Conservation (phyloP, 2,329 filamentous ascomycete species). For the Geosmithia putterillii region DNA sequence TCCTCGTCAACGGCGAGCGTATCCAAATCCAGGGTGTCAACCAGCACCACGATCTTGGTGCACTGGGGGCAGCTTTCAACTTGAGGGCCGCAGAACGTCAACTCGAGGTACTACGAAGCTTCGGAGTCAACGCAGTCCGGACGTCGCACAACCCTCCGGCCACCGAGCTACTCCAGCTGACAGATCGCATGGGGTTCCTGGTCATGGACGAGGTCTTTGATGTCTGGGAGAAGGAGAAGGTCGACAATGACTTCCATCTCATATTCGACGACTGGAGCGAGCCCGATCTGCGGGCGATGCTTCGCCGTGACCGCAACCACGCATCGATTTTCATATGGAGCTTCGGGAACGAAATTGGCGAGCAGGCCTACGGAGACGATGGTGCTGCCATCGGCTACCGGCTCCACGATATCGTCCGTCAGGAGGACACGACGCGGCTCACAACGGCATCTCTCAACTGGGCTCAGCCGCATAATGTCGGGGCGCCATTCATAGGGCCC, state of each 20-base stretch:
- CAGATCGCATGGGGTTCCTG: conserved; percentile 35
- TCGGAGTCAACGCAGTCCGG: conserved; percentile 36
- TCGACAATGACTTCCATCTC: conserved; percentile 32
- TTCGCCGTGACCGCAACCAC: conserved; percentile 43
- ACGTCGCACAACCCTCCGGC: conserved; percentile 41
- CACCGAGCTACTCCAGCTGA: conserved; percentile 32
- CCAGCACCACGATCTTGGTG: conserved; percentile 38
- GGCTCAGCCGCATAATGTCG: conserved; percentile 18
- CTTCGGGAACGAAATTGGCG: conserved; percentile 38
- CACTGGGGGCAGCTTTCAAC: conserved; percentile 38
- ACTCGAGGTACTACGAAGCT: conserved; percentile 31
- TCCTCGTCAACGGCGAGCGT: conserved; percentile 31
- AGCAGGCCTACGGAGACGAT: conserved; percentile 23
- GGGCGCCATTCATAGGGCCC: conserved; percentile 20
- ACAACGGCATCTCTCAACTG: conserved; percentile 32
- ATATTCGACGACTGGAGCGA: conserved; percentile 41
- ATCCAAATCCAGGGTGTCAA: conserved; percentile 33
- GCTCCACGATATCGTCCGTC: conserved; percentile 26
- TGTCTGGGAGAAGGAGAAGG: conserved; percentile 30
- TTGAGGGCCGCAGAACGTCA: conserved; percentile 32
- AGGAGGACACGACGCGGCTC: conserved; percentile 34
- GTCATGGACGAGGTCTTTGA: conserved; percentile 43
- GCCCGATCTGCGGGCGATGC: conserved; percentile 33
- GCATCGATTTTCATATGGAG: conserved; percentile 39
- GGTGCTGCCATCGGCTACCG: conserved; percentile 16